Evolutionary conservation across 176 grass and related monocot species (phyloP), one percentile per base, ranked within the genome.

Genomic region (Oryza meyeriana): DNA sequence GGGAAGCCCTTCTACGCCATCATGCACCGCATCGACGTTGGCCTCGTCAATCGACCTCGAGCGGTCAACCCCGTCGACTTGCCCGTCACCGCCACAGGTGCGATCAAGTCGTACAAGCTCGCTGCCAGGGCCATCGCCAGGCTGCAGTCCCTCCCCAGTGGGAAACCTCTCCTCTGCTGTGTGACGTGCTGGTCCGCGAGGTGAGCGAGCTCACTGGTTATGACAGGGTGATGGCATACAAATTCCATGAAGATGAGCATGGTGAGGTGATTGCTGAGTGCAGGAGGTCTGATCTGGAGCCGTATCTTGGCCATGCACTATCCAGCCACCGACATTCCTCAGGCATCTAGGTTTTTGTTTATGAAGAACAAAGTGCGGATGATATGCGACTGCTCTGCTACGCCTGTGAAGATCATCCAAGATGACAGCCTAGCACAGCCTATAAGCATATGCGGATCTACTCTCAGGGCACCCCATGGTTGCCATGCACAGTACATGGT

Each of bases 1-100:
- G 93, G 93, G 26, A 98, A 98, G 90, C 96, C 96, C 4, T 98
- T 98, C 72, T 95, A 98, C n/a, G 96, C 96, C 28, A 92, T 98
- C 64, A 28, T 98, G 84, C 93, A 98, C 84, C 81, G 87, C 26
- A 84, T 93, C 65, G 96, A 95, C 65, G 82, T 91, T 8, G 93
- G 93, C 66, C 79, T 99, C n/a, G 90, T 93, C 55, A 91, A 91
- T 95, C 61, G 93, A 99, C 65, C 82, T 99, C 33, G 93, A 95
- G 73, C 96, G 29, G 91, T 99, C 47, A 95, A 95, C 77, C 96
- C 91, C 10, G 82, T 79, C 1, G 96, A 99, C 61, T 87, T 99
- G 24, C 91, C 93, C 0, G 91, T 95, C 65, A 95, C 89, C 0
- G 96, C 96, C 0, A 91, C 93, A 0, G 96, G 96, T 14, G 91